These are phyloP conservation scores for Lagenaria siceraria DNA, from an alignment of 306 rosid genomes.

Conservation along the genomic window DNA sequence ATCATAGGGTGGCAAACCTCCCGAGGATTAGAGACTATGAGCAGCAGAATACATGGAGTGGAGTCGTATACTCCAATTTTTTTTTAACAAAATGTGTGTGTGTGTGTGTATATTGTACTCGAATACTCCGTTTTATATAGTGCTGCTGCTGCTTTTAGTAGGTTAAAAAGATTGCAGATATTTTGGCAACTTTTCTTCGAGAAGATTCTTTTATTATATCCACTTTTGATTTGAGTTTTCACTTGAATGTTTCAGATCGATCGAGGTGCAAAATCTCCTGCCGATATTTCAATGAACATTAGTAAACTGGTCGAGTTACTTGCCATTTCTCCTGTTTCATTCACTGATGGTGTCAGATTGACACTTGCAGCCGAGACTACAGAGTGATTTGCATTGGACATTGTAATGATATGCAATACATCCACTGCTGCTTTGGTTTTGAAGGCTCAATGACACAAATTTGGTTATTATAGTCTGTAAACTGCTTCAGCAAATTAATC, in stretches of 20 bases:
- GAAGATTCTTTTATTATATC: not conserved
- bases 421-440: not conserved
- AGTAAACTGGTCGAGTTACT: conserved; percentile 53
- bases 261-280: conserved; percentile 78
- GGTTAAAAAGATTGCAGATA: not conserved
- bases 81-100: too few species aligned
- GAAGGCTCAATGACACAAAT: not conserved
- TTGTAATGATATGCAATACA: not conserved
- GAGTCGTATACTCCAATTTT: not conserved
- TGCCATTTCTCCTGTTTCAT: conserved; percentile 47
- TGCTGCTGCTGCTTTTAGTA: not conserved
- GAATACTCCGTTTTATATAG: not conserved
- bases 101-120: not conserved
- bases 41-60: not conserved
- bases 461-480: not conserved
- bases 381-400: conserved; percentile 18
- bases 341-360: conserved; percentile 52
- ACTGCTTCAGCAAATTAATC: not conserved
- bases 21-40: not conserved
- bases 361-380: conserved; percentile 39
- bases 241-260: conserved; percentile 43
- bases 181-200: not conserved
- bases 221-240: not conserved
- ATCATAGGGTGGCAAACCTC: not conserved
- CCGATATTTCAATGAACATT: conserved; percentile 91